Evolutionary conservation across 352 stramenopile genomes (phyloP), one percentile per base, ranked within the genome.

Genomic region (Saprolegnia parasitica): DNA sequence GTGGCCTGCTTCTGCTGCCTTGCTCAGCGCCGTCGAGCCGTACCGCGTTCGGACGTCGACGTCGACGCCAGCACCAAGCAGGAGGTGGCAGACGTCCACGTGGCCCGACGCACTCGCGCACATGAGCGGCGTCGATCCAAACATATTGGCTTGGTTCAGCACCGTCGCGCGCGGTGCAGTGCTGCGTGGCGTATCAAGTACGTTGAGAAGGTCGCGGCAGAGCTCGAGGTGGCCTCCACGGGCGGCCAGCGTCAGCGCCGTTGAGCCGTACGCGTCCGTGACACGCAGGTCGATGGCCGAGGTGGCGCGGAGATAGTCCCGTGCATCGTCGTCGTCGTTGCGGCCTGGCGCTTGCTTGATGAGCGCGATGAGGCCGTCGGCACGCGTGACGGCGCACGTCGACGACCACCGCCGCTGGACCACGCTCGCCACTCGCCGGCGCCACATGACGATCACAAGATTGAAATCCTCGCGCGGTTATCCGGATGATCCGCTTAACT

Each of bases 111-210:
- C 58, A n/a, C 32, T 54, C 23, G 58, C 58, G 4, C 58, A 66
- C 58, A 66, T 66, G 5, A 66, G 58, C 5, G 58, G 32, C 8
- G 58, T 66, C 10, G 58, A 66, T 10, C 58, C 58, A 55, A 66
- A 66, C 58, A 66, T 66, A 29, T 66, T 66, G 58, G 58, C 35
- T 20, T 66, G 58, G 40, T 66, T 66, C 6, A 66, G 21, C 5
- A 66, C 39, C 18, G 21, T 20, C 39, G 8, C 39, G 39, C 21
- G 58, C 1, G 20, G 58, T 29, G 20, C 47, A n/a, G n/a, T 66
- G 58, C 23, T 46, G 8, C 8, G 15, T 46, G 39, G 39, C 39
- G 39, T 15, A 46, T 46, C 39, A 15, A 46, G 8, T 8, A 46
- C 39, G 39, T 35, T 35, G 6, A 66, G 40, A 20, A 66, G 47